Evolutionary conservation across 495 filamentous ascomycete genomes (phyloP).

Genomic region (Hyaloscypha bicolor): DNA sequence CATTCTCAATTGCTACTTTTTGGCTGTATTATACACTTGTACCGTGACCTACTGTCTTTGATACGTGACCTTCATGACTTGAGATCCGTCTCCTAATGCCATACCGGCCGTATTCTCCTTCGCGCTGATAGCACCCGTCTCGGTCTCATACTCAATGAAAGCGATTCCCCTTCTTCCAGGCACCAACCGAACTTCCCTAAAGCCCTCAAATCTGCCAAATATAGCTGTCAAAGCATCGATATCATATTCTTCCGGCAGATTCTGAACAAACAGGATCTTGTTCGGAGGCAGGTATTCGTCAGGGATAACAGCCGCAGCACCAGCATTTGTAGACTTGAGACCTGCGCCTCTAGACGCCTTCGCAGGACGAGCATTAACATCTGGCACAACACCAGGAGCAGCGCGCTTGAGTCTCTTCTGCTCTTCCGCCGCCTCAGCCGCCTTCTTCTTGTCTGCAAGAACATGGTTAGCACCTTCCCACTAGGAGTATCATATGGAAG

Average conservation of each 20-base stretch:
- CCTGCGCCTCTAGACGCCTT: slow-evolving; percentile 78
- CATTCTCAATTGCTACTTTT: slow-evolving; percentile 15
- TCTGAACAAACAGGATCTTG: slow-evolving; percentile 95
- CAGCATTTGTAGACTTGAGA: slow-evolving; percentile 75
- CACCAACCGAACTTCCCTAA: slow-evolving; percentile 88
- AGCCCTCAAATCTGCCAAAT: slow-evolving; percentile 91
- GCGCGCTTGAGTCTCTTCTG: slow-evolving; percentile 83
- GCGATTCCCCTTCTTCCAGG: slow-evolving; percentile 87
- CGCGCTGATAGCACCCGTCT: slow-evolving; percentile 86
- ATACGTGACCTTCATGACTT: slow-evolving; percentile 80
- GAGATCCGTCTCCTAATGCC: slow-evolving; percentile 69
- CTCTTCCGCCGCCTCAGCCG: slow-evolving; percentile 77
- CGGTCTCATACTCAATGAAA: slow-evolving; percentile 93
- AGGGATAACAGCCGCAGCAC: slow-evolving; percentile 76
- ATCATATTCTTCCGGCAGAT: slow-evolving; percentile 85
- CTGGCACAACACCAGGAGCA: slow-evolving; percentile 51
- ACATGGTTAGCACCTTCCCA: slow-evolving; percentile 13
- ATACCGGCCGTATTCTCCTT: slow-evolving; percentile 96
- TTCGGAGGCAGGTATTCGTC: slow-evolving; percentile 98
- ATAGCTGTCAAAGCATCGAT: slow-evolving; percentile 76
- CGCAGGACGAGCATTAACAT: slow-evolving; percentile 59
- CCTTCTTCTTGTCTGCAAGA: slow-evolving; percentile 83
- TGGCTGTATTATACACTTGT: slow-evolving; percentile 1
- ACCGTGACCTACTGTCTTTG: slow-evolving; percentile 69
- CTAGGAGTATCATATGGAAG: not conserved